Base-by-base conservation (phyloP, 2,329 filamentous ascomycete species). In the Cladosporium austrohemisphaericum region DNA sequence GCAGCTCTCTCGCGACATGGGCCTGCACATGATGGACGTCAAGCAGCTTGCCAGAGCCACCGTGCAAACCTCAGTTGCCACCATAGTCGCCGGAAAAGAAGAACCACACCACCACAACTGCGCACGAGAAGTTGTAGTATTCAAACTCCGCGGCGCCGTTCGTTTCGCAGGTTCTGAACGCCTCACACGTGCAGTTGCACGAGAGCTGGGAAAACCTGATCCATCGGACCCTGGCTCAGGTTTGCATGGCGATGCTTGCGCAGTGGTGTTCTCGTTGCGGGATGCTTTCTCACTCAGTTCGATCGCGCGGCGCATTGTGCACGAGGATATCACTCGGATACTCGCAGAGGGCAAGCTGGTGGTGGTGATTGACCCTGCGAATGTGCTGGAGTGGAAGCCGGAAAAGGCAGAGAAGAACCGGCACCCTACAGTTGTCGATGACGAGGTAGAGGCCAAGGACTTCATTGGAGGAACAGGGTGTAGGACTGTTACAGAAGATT, bases 21-120 rank as follows among this genome's bases (percentile, higher is more conserved):
- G 57, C 11, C 49, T 59, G 2, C 55, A 57, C 23, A 56, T 59
- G 53, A 59, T 59, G 57, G 57, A 59, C 22, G 52, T 56, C 22
- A 56, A 54, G 20, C 57, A 57, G 13, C 54, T 59, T 29, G 57
- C 57, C 14, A 48, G 57, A 31, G 57, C 57, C 3, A 59, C 55
- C 13, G 55, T 57, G 3, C 51, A 50, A 5, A 57, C 56, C 4
- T 44, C 35, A 3, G 53, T 59, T 14, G 54, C 54, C 20, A 54
- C 40, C 2, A 14, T 59, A 2, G 46, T 52, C 5, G 44, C 56
- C 1, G 28, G 46, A 10, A 49, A 50, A 19, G 37, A 52, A 9
- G 33, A 47, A 11, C 33, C 33, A 2, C 46, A 53, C 13, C 46
- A 54, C 25, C 40, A 40, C 1, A 46, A 53, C 23, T 52, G 51